A percentile compares a stretch with the other conserved stretches of the same genome.
These are phyloP conservation scores for Aquilaria agallochum DNA, from an alignment of 441 rosid species.

Conservation along the genomic window DNA sequence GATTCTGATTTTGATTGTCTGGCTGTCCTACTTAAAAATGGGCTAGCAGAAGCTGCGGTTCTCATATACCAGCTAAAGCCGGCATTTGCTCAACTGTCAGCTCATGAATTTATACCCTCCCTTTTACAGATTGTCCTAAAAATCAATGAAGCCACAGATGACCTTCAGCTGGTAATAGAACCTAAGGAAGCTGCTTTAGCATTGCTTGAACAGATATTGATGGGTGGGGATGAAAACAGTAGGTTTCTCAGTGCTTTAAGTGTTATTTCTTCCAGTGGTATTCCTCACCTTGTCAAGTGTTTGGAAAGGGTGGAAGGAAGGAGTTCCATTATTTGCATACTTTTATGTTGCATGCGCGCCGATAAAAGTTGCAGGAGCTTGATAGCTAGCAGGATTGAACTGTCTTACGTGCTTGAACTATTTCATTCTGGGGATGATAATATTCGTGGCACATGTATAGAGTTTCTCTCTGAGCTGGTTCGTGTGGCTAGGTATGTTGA, in stretches of 20 bases:
- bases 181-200: constrained; percentile 55
- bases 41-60: constrained; percentile 55
- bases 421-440: constrained; percentile 55
- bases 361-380: constrained; percentile 48
- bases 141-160: constrained; percentile 32
- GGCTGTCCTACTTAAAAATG: constrained; percentile 55
- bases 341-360: constrained; percentile 48
- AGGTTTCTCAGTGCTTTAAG: constrained; percentile 33
- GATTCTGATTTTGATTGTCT: constrained; percentile 64
- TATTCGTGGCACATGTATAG: constrained; percentile 46
- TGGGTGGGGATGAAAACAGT: constrained; percentile 48
- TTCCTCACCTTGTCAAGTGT: constrained; percentile 46
- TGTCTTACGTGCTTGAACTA: constrained; percentile 50
- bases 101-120: constrained; percentile 48
- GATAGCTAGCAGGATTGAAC: constrained; percentile 42
- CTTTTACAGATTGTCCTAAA: constrained; percentile 37
- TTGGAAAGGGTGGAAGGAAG: constrained; percentile 43
- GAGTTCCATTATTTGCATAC: constrained; percentile 41
- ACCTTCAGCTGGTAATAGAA: constrained; percentile 35
- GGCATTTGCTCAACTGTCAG: constrained; percentile 43
- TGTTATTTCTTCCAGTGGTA: constrained; percentile 44
- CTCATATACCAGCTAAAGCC: constrained; percentile 57
- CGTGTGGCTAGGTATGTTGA: constrained; percentile 48
- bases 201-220: constrained; percentile 59
- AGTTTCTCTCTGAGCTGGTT: constrained; percentile 49